These are phyloP conservation scores for Cruciata laevipes DNA, from an alignment of 257 asterid genomes.

Conservation along the genomic window DNA sequence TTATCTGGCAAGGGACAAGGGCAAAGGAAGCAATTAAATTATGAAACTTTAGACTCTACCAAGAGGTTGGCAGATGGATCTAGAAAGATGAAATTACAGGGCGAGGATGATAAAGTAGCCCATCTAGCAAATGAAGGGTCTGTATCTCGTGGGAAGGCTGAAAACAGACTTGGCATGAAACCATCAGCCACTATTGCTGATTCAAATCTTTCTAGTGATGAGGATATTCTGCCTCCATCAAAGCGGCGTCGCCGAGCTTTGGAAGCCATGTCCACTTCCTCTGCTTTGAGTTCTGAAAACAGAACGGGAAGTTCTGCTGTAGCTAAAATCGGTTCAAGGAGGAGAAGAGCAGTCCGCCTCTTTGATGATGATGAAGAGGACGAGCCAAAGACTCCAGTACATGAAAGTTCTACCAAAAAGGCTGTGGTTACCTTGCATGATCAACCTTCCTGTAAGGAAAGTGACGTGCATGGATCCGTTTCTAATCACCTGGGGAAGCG, in stretches of 20 bases:
- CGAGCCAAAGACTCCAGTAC: conserved; percentile 90
- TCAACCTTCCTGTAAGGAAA: conserved; percentile 38
- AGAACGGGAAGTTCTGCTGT: conserved; percentile 32
- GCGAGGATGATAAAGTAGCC: conserved; percentile 28
- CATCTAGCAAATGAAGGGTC: conserved; percentile 28
- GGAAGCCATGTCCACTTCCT: conserved; percentile 29
- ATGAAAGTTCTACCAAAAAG: conserved; percentile 58
- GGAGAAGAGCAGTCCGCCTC: conserved; percentile 90
- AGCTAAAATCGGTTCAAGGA: conserved; percentile 34
- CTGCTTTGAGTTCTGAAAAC: conserved; percentile 30
- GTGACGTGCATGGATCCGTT: conserved; percentile 24
- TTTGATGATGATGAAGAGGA: conserved; percentile 68
- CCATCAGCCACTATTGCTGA: conserved; percentile 31
- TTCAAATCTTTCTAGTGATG: conserved; percentile 44
- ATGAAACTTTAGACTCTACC: conserved; percentile 30
- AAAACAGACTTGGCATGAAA: conserved; percentile 23
- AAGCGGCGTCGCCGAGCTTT: conserved; percentile 57
- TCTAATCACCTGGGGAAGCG: conserved; percentile 24
- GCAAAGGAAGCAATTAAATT: conserved; percentile 31
- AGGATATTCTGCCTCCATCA: conserved; percentile 63
- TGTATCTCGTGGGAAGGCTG: conserved; percentile 30
- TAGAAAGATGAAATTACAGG: conserved; percentile 28
- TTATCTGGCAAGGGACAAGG: conserved; percentile 42
- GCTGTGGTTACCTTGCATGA: conserved; percentile 30
- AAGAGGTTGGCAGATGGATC: conserved; percentile 42